Evolutionary conservation across 2,329 filamentous ascomycete genomes (phyloP).

Genomic region (Cordyceps pruinosa): DNA sequence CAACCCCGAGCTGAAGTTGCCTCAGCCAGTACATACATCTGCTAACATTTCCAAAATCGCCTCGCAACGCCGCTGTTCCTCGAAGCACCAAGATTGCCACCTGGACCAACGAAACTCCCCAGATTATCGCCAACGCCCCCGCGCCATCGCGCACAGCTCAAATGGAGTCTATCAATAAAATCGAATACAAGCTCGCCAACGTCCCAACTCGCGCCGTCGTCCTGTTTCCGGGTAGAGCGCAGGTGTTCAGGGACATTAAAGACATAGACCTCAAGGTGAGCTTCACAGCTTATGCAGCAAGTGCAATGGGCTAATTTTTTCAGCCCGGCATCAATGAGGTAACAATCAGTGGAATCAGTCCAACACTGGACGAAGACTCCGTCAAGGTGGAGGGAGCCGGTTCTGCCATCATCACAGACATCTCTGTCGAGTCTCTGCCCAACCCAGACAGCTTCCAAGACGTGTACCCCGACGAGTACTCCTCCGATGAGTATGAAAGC

Average conservation of each 20-base stretch:
- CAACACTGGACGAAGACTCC: slow-evolving; percentile 49
- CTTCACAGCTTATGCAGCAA: background rate
- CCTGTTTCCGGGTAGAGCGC: slow-evolving; percentile 55
- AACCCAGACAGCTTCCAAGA: slow-evolving; percentile 50
- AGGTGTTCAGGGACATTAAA: slow-evolving; percentile 53
- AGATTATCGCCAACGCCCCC: too few relatives aligned
- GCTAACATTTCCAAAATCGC: background rate
- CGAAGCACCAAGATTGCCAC: background rate
- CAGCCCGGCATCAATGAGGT: slow-evolving; percentile 52
- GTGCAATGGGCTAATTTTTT: background rate
- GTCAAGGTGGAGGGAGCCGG: slow-evolving; percentile 55
- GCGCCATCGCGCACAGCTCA: background rate
- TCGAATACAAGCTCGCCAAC: slow-evolving; percentile 50
- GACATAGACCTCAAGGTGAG: slow-evolving; percentile 29
- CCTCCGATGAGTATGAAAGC: slow-evolving; percentile 26
- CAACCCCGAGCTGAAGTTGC: background rate
- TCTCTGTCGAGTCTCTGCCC: slow-evolving; percentile 51
- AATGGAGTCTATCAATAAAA: slow-evolving; percentile 35
- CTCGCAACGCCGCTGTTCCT: background rate
- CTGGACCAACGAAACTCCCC: background rate
- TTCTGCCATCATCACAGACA: slow-evolving; percentile 51
- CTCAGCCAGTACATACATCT: background rate
- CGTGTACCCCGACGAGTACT: slow-evolving; percentile 41
- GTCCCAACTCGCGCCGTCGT: slow-evolving; percentile 55
- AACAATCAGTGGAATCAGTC: slow-evolving; percentile 48